Percentiles rank a stretch among this genome's conserved stretches.
Evolutionary conservation across 1,284 basidiomycete genomes (phyloP).

Genomic region (Sporisorium graminicola): DNA sequence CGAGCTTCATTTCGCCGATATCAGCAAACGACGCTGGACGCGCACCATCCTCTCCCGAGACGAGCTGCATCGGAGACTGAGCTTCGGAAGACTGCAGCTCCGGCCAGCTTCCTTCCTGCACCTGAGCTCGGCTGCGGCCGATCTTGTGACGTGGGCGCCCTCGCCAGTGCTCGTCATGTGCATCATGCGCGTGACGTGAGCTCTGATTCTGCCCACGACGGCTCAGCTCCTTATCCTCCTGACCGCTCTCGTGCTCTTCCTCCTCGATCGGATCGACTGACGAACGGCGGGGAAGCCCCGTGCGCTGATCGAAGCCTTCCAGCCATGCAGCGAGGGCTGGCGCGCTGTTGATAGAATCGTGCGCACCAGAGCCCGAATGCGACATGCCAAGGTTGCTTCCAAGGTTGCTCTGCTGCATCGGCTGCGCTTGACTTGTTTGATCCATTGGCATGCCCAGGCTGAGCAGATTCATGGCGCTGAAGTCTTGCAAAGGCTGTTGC

Average conservation of each 20-base stretch:
- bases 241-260: constrained; percentile 46
- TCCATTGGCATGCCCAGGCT: constrained; percentile 46
- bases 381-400: constrained; percentile 12
- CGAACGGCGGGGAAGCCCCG: constrained; percentile 50
- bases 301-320: constrained; percentile 52
- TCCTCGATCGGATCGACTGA: constrained; percentile 57
- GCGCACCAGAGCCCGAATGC: constrained; percentile 23
- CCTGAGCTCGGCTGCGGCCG: constrained; percentile 11
- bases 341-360: constrained; percentile 20
- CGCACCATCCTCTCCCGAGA: constrained; percentile 12
- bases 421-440: constrained; percentile 4
- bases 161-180: constrained; percentile 41
- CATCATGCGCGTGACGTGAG: constrained; percentile 22
- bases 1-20: constrained; percentile 49
- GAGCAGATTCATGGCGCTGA: constrained; percentile 47
- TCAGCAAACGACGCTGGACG: constrained; percentile 31
- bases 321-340: constrained; percentile 47
- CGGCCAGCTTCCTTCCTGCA: constrained; percentile 49
- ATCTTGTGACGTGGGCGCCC: constrained; percentile 38
- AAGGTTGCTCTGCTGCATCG: constrained; percentile 25
- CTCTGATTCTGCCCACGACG: constrained; percentile 36
- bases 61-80: constrained; percentile 49
- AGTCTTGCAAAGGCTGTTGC: constrained; percentile 36
- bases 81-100: constrained; percentile 37
- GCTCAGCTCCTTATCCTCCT: constrained; percentile 45